Evolutionary conservation across 345 rosid genomes (phyloP), one percentile per base, ranked within the genome.

Genomic region (Leavenworthia alabamica): DNA sequence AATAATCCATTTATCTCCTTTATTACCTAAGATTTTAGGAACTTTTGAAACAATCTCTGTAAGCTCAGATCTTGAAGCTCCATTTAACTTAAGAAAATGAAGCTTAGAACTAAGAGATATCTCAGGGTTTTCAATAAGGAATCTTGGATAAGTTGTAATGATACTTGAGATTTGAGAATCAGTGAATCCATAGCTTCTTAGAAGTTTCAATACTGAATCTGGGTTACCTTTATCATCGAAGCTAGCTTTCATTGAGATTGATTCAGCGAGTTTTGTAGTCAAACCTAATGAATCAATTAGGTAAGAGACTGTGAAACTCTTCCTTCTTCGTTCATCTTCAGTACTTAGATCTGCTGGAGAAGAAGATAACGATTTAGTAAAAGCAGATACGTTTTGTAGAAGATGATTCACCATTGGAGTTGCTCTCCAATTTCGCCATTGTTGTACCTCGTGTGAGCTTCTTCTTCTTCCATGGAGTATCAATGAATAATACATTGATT

Each of bases 61-160:
- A 33, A 66, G 26, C 10, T 55, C 78, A 32, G 73, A 60, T 15
- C 32, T 68, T 6, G 73, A 60, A 35, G 75, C 56, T 17, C 78
- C 77, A n/a, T 26, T 67, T 3, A 79, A 58, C 16, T 50, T 62
- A 2, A 80, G 26, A 19, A 68, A 74, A 45, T 77, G 62, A 1
- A 77, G 53, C 16, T 80, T 77, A 17, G 71, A 73, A 19, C 73
- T 43, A 45, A 75, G 75, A 28, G 62, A 49, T 19, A 57, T 66
- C 61, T 66, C 73, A 1, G 63, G 49, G 12, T 58, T 41, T 1
- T 36, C 64, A 1, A 46, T 0, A n/a, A 80, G 82, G 29, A 80
- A 10, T 1, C 2, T 3, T 1, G 82, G 84, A 11, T 43, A 48
- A 4, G 17, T 39, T 2, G 47, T 16, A 17, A 77, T 50, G 39